These are phyloP conservation scores for Rhizopus sp. DNA, from an alignment of 371 early-diverging fungal species.

Conservation along the genomic window DNA sequence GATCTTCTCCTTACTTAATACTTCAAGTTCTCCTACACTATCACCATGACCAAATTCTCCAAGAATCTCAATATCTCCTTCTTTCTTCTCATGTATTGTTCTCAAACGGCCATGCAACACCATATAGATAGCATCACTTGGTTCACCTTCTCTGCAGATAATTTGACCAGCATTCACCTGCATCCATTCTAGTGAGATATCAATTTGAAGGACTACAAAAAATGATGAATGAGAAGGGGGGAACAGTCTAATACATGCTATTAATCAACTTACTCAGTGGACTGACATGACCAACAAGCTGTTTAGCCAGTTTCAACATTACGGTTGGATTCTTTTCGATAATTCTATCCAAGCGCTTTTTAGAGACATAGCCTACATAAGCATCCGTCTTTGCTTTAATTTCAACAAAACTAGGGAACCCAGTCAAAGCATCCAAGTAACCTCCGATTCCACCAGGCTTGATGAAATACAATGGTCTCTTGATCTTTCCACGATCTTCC, in stretches of 20 bases:
- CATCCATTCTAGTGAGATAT: constrained; percentile 96
- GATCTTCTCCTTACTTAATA: constrained; percentile 59
- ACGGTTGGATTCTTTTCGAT: constrained; percentile 83
- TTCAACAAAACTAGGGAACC: constrained; percentile 85
- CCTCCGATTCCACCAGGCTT: constrained; percentile 90
- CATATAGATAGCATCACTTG: constrained; percentile 87
- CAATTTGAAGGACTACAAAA: constrained; percentile 77
- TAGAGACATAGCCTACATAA: constrained; percentile 86
- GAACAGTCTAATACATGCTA: neutral
- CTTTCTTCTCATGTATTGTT: constrained; percentile 71
- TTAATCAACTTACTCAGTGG: constrained; percentile 66
- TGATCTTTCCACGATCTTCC: constrained; percentile 21
- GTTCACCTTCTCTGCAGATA: constrained; percentile 85
- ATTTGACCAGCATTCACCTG: constrained; percentile 92
- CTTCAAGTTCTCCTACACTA: constrained; percentile 93
- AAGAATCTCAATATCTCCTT: constrained; percentile 76
- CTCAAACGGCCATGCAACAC: constrained; percentile 94
- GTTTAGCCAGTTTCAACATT: constrained; percentile 85
- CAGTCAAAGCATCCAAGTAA: constrained; percentile 89
- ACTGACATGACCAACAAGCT: constrained; percentile 80
- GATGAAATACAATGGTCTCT: constrained; percentile 68
- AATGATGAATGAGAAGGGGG: neutral
- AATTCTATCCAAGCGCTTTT: constrained; percentile 77
- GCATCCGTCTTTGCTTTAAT: constrained; percentile 81
- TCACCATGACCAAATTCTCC: constrained; percentile 95